phyloP scores from a whole-genome alignment of 352 stramenopile species.

The Globisporangium alternatum region DNA sequence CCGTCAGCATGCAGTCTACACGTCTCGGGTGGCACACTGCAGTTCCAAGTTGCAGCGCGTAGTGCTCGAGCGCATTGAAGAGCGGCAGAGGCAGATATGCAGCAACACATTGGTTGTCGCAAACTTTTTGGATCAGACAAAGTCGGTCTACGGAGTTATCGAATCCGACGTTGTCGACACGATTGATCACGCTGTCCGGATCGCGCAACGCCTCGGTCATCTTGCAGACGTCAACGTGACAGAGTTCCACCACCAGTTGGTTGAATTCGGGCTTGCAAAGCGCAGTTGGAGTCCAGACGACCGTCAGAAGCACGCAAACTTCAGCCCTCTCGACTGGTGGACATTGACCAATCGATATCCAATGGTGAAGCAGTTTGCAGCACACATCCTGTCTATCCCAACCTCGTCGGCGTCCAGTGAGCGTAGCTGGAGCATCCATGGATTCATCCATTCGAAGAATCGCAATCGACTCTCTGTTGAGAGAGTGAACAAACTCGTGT shows the following conservation, averaged over 20 bases:
- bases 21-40: too few species aligned
- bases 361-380: background rate
- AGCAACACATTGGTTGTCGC: too few species aligned
- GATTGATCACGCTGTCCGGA: conserved; percentile 2
- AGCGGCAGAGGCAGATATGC: background rate
- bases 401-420: conserved; percentile 21
- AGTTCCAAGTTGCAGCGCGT: too few species aligned
- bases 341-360: background rate
- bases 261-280: conserved; percentile 6
- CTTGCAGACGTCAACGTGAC: too few species aligned
- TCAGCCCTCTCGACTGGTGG: conserved; percentile 17
- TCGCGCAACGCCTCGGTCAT: conserved; percentile 1
- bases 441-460: conserved; percentile 18
- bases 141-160: background rate
- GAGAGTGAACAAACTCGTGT: conserved; percentile 18
- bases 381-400: conserved; percentile 12
- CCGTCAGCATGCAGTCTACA: conserved; percentile 3
- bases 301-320: background rate
- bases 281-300: background rate
- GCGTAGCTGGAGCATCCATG: conserved; percentile 17
- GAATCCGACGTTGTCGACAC: conserved; percentile 7
- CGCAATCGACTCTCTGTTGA: conserved; percentile 10
- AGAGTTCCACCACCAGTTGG: conserved; percentile 4
- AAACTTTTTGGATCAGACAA: too few species aligned
- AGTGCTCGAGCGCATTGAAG: background rate